Conservation (phyloP, 768 basidiomycete genomes). For the Phanerodontia chrysosporium region DNA sequence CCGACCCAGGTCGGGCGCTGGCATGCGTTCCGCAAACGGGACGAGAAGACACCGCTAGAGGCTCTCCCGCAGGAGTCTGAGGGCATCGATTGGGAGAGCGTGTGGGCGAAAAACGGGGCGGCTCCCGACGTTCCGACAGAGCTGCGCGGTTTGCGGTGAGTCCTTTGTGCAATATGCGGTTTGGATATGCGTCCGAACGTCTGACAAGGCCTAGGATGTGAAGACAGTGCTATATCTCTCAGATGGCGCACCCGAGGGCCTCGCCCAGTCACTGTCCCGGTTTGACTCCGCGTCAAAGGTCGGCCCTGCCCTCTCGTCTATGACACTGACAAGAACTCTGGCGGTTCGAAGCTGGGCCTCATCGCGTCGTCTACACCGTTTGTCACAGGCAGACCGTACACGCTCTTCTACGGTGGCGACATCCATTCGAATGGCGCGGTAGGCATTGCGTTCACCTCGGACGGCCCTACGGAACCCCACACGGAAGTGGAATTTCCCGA, state of each 20-base stretch:
- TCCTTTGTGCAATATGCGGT: conserved; percentile 5
- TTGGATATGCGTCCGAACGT: neutral
- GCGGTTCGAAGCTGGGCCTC: conserved; percentile 51
- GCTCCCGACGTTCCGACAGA: conserved; percentile 31
- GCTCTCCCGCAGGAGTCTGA: conserved; percentile 1
- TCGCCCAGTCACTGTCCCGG: conserved; percentile 37
- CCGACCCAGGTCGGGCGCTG: conserved; percentile 66
- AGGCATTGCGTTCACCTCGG: conserved; percentile 37
- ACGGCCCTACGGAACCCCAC: conserved; percentile 1
- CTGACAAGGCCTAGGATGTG: conserved; percentile 20
- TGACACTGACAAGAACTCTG: neutral
- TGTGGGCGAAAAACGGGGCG: conserved; percentile 38
- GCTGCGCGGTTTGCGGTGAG: conserved; percentile 37
- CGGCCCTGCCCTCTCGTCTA: conserved; percentile 15
- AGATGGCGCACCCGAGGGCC: conserved; percentile 54
- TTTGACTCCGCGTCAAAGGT: conserved; percentile 51
- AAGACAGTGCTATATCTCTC: conserved; percentile 48
- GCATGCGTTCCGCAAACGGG: conserved; percentile 53
- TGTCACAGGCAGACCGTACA: conserved; percentile 69
- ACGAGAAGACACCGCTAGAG: conserved; percentile 12
- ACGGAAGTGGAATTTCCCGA: conserved; percentile 33
- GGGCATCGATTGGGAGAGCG: conserved; percentile 44
- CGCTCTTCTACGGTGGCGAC: conserved; percentile 54
- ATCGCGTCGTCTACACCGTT: conserved; percentile 76
- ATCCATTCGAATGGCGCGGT: conserved; percentile 65